Percentiles rank a stretch among this genome's conserved stretches.
These are phyloP conservation scores for Mycena vulgaris DNA, from an alignment of 768 basidiomycete species.

Conservation along the genomic window DNA sequence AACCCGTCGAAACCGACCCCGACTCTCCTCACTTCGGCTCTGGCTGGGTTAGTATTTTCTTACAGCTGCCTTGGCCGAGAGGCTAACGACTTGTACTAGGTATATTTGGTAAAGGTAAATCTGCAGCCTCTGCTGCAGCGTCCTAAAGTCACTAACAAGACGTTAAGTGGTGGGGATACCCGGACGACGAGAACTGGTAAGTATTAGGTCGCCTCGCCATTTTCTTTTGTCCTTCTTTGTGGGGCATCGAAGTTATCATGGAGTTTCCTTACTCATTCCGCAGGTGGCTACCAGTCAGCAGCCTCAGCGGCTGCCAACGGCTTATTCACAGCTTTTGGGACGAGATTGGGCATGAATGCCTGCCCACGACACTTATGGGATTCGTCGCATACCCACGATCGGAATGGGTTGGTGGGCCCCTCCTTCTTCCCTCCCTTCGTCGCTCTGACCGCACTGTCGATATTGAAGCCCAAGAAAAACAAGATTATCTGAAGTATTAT, in stretches of 20 bases:
- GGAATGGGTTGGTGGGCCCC: conserved; percentile 4
- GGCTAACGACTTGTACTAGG: background rate
- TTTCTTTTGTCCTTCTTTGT: background rate
- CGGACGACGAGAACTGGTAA: background rate
- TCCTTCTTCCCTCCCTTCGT: background rate
- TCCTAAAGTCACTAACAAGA: background rate
- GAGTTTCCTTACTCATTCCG: background rate
- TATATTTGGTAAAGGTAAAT: conserved; percentile 10
- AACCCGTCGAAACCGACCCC: background rate
- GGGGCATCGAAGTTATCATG: no score
- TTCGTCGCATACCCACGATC: background rate
- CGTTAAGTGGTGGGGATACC: conserved; percentile 11
- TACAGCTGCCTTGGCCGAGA: background rate
- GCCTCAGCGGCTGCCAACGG: background rate
- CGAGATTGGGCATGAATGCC: background rate
- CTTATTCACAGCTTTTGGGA: conserved; percentile 15
- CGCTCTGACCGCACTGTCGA: background rate
- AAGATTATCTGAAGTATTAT: no score
- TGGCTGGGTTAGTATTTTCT: conserved; percentile 1
- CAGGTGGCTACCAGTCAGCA: conserved; percentile 15
- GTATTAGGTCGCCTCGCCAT: background rate
- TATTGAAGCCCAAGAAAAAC: background rate
- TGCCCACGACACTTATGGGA: background rate
- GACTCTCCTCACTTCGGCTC: background rate
- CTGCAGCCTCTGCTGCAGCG: background rate